Evolutionary conservation across 345 rosid genomes (phyloP).

Genomic region (Dipteronia sinensis): DNA sequence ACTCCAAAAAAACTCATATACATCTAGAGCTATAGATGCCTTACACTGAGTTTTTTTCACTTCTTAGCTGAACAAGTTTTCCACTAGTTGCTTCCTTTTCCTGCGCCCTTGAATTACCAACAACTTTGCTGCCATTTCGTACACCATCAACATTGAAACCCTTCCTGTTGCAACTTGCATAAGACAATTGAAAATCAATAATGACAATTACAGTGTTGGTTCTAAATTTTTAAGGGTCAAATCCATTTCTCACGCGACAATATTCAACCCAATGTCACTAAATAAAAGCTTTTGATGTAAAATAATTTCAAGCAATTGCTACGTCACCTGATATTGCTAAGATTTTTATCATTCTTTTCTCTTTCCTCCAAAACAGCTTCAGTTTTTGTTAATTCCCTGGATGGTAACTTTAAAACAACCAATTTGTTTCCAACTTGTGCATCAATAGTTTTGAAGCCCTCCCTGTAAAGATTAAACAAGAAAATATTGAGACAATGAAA

Average conservation of each 20-base stretch:
- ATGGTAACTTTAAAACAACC: slow-evolving; percentile 23
- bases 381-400: slow-evolving; percentile 18
- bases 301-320: slow-evolving; percentile 4
- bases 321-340: slow-evolving; percentile 39
- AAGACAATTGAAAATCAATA: slow-evolving; percentile 4
- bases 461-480: slow-evolving; percentile 32
- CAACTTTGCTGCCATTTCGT: slow-evolving; percentile 33
- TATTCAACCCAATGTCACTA: background rate
- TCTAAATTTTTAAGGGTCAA: slow-evolving; percentile 5
- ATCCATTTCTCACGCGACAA: slow-evolving; percentile 2
- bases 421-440: slow-evolving; percentile 34
- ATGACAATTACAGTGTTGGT: background rate
- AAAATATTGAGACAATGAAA: background rate
- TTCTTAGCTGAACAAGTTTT: slow-evolving; percentile 36
- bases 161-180: slow-evolving; percentile 30
- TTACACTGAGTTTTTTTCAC: slow-evolving; percentile 38
- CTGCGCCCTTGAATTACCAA: slow-evolving; percentile 35
- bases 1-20: background rate
- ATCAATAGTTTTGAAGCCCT: slow-evolving; percentile 21
- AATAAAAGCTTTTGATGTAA: background rate
- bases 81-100: slow-evolving; percentile 38
- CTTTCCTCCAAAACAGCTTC: slow-evolving; percentile 35
- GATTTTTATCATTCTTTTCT: slow-evolving; percentile 30
- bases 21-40: slow-evolving; percentile 12
- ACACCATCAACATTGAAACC: slow-evolving; percentile 25